Evolutionary conservation across 768 basidiomycete genomes (phyloP), one percentile per base, ranked within the genome.

Genomic region (Suillus subluteus): DNA sequence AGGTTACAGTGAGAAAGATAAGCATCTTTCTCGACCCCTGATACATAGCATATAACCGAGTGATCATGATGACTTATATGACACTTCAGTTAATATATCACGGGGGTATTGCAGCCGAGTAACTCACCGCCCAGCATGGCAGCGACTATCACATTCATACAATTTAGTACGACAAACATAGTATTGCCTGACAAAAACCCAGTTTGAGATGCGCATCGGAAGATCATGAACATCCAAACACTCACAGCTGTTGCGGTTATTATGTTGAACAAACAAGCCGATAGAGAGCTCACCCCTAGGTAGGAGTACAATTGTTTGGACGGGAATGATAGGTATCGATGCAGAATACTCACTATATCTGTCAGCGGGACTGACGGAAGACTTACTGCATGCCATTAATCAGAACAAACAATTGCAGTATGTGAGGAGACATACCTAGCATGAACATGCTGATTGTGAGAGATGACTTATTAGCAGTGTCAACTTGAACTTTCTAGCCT

Each of bases 1-100:
- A 37, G 35, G 21, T 56, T n/a, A n/a, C 55, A 56, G 21, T 4
- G 55, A 56, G 55, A 56, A 56, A 56, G 35, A 56, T 13, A n/a
- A 56, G 12, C 32, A 56, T 56, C 55, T n/a, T 56, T n/a, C 21
- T 56, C 21, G 55, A 56, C 32, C 35, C 12, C 55, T 37, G 55
- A 56, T 56, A 56, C 55, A 56, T 56, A 6, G 55, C 55, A 56
- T 56, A 35, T n/a, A 56, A n/a, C 55, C 55, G 35, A 13, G 55
- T n/a, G 35, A 56, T 56, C 55, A 56, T 56, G 35, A 56, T 56
- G 21, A n/a, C 55, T 56, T 37, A 21, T 21, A 37, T n/a, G 35
- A 35, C 12, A 12, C 37, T 56, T 56, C 55, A 56, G 55, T 37
- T 35, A 56, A 56, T 30, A 32, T n/a, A n/a, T 56, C 21, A 56